A percentile compares a stretch with the other conserved stretches of the same genome.
Evolutionary conservation across 1,284 basidiomycete species (phyloP).

Genomic region (Exobasidium rhododendri): DNA sequence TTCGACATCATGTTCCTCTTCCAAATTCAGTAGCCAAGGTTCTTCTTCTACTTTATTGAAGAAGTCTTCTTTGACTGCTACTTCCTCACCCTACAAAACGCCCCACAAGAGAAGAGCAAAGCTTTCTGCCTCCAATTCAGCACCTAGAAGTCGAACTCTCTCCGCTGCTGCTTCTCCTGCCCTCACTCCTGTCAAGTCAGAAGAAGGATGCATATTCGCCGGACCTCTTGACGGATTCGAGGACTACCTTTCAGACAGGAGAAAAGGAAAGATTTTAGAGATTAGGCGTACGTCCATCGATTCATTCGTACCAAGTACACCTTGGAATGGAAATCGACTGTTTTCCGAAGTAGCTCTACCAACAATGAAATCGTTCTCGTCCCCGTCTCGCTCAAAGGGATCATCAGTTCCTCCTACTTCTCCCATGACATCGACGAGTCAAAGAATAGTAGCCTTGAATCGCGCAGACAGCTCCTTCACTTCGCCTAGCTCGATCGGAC

Average conservation of each 20-base stretch:
- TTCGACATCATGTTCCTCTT: neutral
- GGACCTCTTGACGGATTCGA: neutral
- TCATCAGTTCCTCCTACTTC: neutral
- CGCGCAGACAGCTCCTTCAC: neutral
- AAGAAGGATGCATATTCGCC: neutral
- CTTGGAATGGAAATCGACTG: neutral
- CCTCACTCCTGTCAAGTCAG: neutral
- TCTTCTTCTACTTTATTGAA: neutral
- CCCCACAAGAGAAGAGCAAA: conserved; percentile 15
- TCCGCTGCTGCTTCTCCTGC: conserved; percentile 1
- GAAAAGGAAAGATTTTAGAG: no score
- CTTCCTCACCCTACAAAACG: conserved; percentile 16
- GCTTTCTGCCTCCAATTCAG: neutral
- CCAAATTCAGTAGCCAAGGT: neutral
- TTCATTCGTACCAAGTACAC: conserved; percentile 18
- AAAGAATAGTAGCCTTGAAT: neutral
- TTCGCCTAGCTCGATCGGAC: neutral
- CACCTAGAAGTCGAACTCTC: neutral
- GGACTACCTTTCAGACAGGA: no score
- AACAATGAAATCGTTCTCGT: neutral
- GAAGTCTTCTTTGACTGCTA: neutral
- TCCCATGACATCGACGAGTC: neutral
- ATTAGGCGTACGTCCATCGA: conserved; percentile 25
- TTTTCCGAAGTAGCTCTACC: neutral
- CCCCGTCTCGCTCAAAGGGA: neutral